Evolutionary conservation across 805 yeast species (phyloP).

Genomic region (Candida peoriensis): DNA sequence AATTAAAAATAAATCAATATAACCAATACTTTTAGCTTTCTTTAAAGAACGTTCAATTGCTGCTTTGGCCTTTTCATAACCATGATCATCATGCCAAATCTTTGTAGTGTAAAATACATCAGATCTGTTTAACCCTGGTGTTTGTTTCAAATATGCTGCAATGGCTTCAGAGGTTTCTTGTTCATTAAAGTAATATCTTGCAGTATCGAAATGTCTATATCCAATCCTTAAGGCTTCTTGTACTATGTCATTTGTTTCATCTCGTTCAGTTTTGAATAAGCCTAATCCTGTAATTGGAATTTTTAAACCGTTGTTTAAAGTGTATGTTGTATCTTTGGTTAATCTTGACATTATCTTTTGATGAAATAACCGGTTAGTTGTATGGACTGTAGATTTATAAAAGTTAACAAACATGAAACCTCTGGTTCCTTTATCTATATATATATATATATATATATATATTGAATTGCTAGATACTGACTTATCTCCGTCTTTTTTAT

Average conservation of each 20-base stretch:
- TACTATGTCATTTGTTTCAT: conserved; percentile 36
- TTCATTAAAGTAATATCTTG: conserved; percentile 64
- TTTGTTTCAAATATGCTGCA: conserved; percentile 42
- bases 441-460: too few species aligned
- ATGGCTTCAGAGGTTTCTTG: conserved; percentile 59
- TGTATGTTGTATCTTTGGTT: conserved; percentile 14
- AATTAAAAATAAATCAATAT: conserved; percentile 67
- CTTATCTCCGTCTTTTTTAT: too few species aligned
- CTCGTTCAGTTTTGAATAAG: conserved; percentile 44
- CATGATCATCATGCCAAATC: conserved; percentile 49
- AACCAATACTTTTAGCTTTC: conserved; percentile 48
- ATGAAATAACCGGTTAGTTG: too few species aligned
- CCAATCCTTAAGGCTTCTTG: conserved; percentile 59
- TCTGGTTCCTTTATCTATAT: too few species aligned
- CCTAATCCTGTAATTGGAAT: conserved; percentile 74
- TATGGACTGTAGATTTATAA: too few species aligned
- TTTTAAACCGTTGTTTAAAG: conserved; percentile 48
- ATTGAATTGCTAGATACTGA: too few species aligned
- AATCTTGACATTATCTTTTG: not conserved
- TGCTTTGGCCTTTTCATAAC: conserved; percentile 46
- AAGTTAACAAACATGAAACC: too few species aligned
- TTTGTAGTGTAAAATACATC: conserved; percentile 70
- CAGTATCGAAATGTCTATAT: conserved; percentile 72
- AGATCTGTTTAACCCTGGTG: conserved; percentile 47
- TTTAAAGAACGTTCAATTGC: conserved; percentile 55